Evolutionary conservation across 1,284 basidiomycete species (phyloP).

Genomic region (Tremellales sp.): DNA sequence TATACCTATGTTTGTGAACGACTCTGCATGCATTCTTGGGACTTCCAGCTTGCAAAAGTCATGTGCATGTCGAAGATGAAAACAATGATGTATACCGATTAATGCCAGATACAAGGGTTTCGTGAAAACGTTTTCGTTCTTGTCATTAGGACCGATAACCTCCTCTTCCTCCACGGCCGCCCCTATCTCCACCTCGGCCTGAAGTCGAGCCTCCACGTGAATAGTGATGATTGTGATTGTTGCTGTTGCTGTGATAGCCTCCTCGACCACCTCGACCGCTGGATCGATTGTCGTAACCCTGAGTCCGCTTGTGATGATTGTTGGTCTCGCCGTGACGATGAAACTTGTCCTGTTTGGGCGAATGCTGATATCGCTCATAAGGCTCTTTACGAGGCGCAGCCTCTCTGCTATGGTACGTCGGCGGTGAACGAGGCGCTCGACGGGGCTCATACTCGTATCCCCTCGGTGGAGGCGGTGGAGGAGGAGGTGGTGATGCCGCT

Average conservation of each 20-base stretch:
- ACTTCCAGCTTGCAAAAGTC: too few relatives aligned
- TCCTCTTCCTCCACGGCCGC: background rate
- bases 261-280: too few relatives aligned
- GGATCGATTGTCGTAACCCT: too few relatives aligned
- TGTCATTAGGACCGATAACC: background rate
- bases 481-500: background rate
- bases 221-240: too few relatives aligned
- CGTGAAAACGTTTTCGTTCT: too few relatives aligned
- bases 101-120: too few relatives aligned
- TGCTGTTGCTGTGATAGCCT: background rate
- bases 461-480: background rate
- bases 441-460: background rate
- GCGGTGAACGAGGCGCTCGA: background rate
- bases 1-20: too few relatives aligned
- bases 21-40: too few relatives aligned
- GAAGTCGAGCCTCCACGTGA: too few relatives aligned
- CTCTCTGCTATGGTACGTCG: background rate
- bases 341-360: too few relatives aligned
- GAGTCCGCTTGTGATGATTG: background rate
- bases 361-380: background rate
- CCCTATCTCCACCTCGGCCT: background rate
- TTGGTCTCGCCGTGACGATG: background rate
- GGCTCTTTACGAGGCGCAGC: background rate
- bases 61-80: too few relatives aligned
- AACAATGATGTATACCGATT: too few relatives aligned